Base-by-base conservation (phyloP, 805 yeast species). In the Myxozyma vanderwaltii region DNA sequence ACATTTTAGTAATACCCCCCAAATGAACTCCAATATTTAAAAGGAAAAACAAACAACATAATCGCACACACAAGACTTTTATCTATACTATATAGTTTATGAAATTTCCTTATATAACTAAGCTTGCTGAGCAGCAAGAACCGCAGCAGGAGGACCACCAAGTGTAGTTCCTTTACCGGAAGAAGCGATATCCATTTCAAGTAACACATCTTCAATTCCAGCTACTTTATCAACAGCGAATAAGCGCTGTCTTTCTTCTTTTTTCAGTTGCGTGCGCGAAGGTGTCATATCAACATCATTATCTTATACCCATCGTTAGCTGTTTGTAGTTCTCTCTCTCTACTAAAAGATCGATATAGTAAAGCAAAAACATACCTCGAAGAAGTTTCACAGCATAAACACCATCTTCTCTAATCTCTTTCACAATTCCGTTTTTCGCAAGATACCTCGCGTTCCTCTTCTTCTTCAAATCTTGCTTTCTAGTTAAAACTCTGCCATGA, bases 101-200 rank as follows among this genome's bases (percentile, higher is more conserved):
- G n/a, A n/a, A n/a, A n/a, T n/a, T n/a, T n/a, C n/a, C n/a, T n/a
- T n/a, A n/a, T n/a, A n/a, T n/a, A n/a, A n/a, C n/a, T n/a, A n/a
- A n/a, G n/a, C n/a, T n/a, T 46, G 35, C 35, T 44, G 50, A 8
- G 50, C 50, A 19, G 50, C 50, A 13, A 46, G 7, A 17, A 40
- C 33, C n/a, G 36, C 46, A n/a, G 31, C 39, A 7, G 64, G 67
- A 53, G 90, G 91, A 31, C 86, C 84, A 43, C 96, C 97, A 64
- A 91, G 74, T 12, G 95, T 86, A 35, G 97, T 91, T 58, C 96
- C 96, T 70, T 84, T 83, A 39, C 89, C 88, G 26, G 78, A 73
- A 8, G 75, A 66, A 27, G 76, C 72, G 47, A 79, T 71, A 33
- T 77, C 74, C 59, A 82, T 74, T 19, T 79, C 78, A 35, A 76